A percentile compares a stretch with the other conserved stretches of the same genome.
These are phyloP conservation scores for Deinandra increscens DNA, from an alignment of 129 eudicot genomes.

Conservation along the genomic window DNA sequence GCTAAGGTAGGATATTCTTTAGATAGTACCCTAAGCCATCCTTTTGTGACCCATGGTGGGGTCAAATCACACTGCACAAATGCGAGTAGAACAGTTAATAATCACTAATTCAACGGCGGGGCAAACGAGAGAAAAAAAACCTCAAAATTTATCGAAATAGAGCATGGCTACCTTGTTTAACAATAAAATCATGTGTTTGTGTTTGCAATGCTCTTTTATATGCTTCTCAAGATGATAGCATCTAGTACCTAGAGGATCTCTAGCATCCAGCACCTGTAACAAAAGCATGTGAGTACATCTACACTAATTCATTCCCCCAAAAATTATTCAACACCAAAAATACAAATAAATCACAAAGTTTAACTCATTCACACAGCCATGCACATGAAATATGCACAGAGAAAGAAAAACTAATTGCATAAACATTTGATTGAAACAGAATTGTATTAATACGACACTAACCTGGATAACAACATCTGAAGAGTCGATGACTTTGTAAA, in stretches of 20 bases:
- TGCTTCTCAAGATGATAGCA: constrained; percentile 96
- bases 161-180: constrained; percentile 64
- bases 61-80: constrained; percentile 82
- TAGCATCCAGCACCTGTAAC: constrained; percentile 87
- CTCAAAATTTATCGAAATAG: background rate
- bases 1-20: constrained; percentile 92
- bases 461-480: constrained; percentile 99
- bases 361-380: background rate
- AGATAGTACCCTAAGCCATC: constrained; percentile 83
- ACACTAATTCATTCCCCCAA: background rate
- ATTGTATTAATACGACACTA: background rate
- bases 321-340: background rate
- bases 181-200: constrained; percentile 80
- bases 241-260: constrained; percentile 96
- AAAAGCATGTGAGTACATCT: background rate
- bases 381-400: background rate
- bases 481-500: constrained; percentile 95
- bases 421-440: background rate
- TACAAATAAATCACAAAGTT: background rate
- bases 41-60: constrained; percentile 98
- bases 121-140: background rate
- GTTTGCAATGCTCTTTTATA: constrained; percentile 82
- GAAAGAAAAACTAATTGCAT: background rate
- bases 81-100: background rate
- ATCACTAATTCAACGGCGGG: background rate